Evolutionary conservation across 2,329 filamentous ascomycete genomes (phyloP), one percentile per base, ranked within the genome.

Genomic region (Tympanopsis confertula): DNA sequence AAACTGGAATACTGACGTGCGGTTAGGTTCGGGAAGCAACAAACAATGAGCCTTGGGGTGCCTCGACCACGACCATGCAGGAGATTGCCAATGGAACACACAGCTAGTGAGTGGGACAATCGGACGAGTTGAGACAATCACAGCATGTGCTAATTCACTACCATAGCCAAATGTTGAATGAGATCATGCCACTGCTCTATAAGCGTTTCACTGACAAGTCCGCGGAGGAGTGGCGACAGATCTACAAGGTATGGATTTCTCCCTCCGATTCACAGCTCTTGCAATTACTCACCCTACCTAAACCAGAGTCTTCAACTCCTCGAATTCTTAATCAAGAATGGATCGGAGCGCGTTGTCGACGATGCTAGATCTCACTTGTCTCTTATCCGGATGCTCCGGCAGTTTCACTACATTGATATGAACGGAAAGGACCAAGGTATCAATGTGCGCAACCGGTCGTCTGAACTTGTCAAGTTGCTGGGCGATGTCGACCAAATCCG

Each of bases 131-230:
- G 5, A 29, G 19, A 14, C 24, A 13, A n/a, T 39, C 20, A 19
- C 29, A 20, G 18, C 29, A 18, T 12, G 36, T 37, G 29, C 20
- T 37, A 45, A 38, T 44, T 35, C 14, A 5, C 30, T 17, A 35
- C 13, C 30, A 40, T 55, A 95, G 89, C 58, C 87, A 94, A 77
- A 77, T 88, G 38, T 78, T 98, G 40, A 96, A 96, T 61, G 91
- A 98, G 62, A 96, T 98, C 57, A 98, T 98, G 91, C 91, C 91
- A 47, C 91, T 98, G 86, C 94, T 98, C 55, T 98, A 98, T 68
- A 91, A 93, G 54, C 85, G 91, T 46, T 98, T 98, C 61, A 98
- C 91, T 43, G 91, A 98, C 59, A 98, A 98, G 68, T 74, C 87
- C 5, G 89, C 91, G 39, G 91, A 98, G 58, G 91, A 98, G 64